Conservation (phyloP, 257 asterid genomes). For the Buddleja alternifolia region DNA sequence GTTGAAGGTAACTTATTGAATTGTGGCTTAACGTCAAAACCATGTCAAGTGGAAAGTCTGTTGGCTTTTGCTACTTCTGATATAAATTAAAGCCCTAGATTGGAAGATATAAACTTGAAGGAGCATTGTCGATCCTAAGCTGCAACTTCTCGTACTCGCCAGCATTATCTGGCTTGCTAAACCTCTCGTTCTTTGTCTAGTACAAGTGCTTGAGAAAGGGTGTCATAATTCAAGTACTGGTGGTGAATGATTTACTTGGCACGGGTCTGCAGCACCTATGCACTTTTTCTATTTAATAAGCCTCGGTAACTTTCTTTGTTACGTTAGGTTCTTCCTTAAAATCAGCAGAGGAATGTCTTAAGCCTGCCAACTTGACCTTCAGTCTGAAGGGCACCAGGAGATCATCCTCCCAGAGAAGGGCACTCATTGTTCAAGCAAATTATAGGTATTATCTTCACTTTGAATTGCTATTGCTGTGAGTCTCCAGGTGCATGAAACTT, state of each 20-base stretch:
- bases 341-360: slow-evolving; percentile 38
- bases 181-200: not conserved
- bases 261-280: not conserved
- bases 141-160: too few relatives aligned
- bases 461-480: not conserved
- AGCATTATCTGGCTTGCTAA: not conserved
- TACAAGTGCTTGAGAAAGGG: not conserved
- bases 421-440: slow-evolving; percentile 58
- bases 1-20: too few relatives aligned
- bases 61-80: too few relatives aligned
- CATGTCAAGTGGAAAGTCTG: too few relatives aligned
- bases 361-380: slow-evolving; percentile 57
- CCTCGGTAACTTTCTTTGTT: slow-evolving; percentile 7
- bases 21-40: too few relatives aligned
- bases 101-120: too few relatives aligned
- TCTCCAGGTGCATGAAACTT: not conserved
- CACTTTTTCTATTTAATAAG: slow-evolving; percentile 3
- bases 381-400: slow-evolving; percentile 40
- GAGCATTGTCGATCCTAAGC: too few relatives aligned
- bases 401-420: slow-evolving; percentile 41
- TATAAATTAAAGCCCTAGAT: too few relatives aligned
- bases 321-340: slow-evolving; percentile 46
- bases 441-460: slow-evolving; percentile 48
- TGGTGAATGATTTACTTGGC: not conserved
- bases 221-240: not conserved